phyloP scores from a whole-genome alignment of 306 rosid species.

The Abrus pulchellus region DNA sequence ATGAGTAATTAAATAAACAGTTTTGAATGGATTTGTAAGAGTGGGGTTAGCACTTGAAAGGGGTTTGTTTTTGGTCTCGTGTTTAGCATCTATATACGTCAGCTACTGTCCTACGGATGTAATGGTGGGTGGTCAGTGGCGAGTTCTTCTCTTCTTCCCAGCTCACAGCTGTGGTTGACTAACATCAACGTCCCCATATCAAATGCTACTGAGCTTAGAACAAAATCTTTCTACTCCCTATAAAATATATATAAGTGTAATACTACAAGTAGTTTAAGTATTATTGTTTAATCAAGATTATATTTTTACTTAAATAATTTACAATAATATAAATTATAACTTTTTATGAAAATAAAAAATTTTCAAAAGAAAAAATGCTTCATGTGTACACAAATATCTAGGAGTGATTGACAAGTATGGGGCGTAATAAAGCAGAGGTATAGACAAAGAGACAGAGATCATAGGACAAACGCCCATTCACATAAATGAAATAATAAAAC shows the following conservation, averaged over 20 bases:
- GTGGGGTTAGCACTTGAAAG: not conserved
- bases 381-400: not conserved
- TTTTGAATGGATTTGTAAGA: not conserved
- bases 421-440: slow-evolving; percentile 16
- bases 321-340: too few relatives aligned
- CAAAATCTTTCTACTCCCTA: slow-evolving; percentile 5
- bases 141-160: not conserved
- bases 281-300: too few relatives aligned
- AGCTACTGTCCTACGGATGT: slow-evolving; percentile 6
- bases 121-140: not conserved
- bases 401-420: not conserved
- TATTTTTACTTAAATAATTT: too few relatives aligned
- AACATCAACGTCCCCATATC: slow-evolving; percentile 37
- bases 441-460: slow-evolving; percentile 29
- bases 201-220: not conserved
- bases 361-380: not conserved
- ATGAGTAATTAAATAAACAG: too few relatives aligned
- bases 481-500: slow-evolving; percentile 36
- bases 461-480: slow-evolving; percentile 37
- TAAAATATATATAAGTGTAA: too few relatives aligned
- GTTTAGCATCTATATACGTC: slow-evolving; percentile 29
- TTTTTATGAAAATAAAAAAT: too few relatives aligned
- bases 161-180: slow-evolving; percentile 54
- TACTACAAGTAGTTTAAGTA: too few relatives aligned
- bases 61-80: not conserved